Evolutionary conservation across 2,329 filamentous ascomycete genomes (phyloP), one percentile per base, ranked within the genome.

Genomic region (Fusarium newnesense): DNA sequence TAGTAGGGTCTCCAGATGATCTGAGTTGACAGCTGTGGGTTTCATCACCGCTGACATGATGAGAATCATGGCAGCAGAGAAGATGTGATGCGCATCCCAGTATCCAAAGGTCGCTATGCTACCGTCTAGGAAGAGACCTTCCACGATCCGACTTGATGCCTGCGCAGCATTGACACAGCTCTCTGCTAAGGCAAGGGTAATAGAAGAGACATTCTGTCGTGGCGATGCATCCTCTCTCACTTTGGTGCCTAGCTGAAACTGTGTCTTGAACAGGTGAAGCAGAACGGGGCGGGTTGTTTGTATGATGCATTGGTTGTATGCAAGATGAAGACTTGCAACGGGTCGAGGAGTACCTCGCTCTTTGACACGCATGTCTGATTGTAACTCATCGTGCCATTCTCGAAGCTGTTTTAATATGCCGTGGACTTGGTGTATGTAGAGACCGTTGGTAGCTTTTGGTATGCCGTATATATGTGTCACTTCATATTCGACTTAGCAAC

Each of bases 271-370:
- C 0, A 82, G 76, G 2, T 81, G 76, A 0, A 82, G 60, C 0
- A 82, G 60, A 1, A 82, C 76, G 0, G 80, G 80, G 0, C 80
- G 76, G 0, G 80, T 81, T 0, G 80, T 81, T 54, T 80, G 80
- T 40, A 81, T 81, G 21, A 82, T 80, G 61, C 79, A 81, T n/a
- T 82, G 80, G 16, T 79, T 78, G 59, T 81, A 81, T 3, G 79
- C 78, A 0, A 80, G 75, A 30, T 80, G 78, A 1, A 79, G 74
- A 26, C 78, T 80, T 1, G 76, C 76, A 0, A 78, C 78, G 0
- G 78, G 72, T 1, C 78, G 50, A 0, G 75, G 77, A 1, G 77
- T 79, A 13, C 76, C 74, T 0, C 73, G 67, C 26, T 79, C 78
- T 9, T 76, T 75, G 19, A 79, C 63, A 1, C 78, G 72, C 73